phyloP scores from a whole-genome alignment of 2,329 filamentous ascomycete species.

The Fusarium sp. region DNA sequence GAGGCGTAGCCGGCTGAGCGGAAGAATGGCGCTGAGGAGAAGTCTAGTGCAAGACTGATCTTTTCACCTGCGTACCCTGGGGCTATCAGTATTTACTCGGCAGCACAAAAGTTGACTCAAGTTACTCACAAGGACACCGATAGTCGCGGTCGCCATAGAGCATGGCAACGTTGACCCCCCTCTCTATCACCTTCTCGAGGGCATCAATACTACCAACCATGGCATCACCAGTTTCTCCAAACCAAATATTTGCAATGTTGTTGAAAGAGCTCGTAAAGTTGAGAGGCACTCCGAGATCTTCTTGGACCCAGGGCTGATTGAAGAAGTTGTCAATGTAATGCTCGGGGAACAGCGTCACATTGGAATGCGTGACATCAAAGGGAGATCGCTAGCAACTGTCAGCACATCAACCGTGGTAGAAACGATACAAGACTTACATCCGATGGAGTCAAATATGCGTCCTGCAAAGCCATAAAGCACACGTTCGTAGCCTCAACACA shows the following conservation, averaged over 20 bases:
- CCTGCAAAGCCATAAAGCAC: conserved; percentile 33
- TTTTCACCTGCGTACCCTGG: conserved; percentile 69
- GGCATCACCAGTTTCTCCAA: conserved; percentile 70
- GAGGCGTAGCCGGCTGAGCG: conserved; percentile 73
- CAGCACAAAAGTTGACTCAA: accelerated
- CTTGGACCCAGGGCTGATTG: conserved; percentile 65
- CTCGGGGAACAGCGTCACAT: conserved; percentile 68
- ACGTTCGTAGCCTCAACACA: conserved; percentile 61
- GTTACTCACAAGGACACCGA: conserved; percentile 66
- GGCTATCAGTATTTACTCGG: neutral
- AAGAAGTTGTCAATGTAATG: conserved; percentile 71
- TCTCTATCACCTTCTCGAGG: conserved; percentile 67
- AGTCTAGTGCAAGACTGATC: conserved; percentile 64
- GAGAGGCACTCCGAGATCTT: conserved; percentile 69
- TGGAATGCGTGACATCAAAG: conserved; percentile 69
- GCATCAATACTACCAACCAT: conserved; percentile 53
- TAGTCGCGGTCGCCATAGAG: conserved; percentile 73
- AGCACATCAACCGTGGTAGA: neutral
- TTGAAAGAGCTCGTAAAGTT: conserved; percentile 60
- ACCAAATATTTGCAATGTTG: conserved; percentile 59
- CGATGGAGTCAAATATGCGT: conserved; percentile 7
- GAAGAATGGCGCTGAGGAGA: conserved; percentile 66
- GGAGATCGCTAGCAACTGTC: conserved; percentile 58
- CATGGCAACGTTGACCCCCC: conserved; percentile 73
- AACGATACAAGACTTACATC: neutral